These are phyloP conservation scores for Tranzscheliella williamsii DNA, from an alignment of 1,284 basidiomycete genomes.

Conservation along the genomic window DNA sequence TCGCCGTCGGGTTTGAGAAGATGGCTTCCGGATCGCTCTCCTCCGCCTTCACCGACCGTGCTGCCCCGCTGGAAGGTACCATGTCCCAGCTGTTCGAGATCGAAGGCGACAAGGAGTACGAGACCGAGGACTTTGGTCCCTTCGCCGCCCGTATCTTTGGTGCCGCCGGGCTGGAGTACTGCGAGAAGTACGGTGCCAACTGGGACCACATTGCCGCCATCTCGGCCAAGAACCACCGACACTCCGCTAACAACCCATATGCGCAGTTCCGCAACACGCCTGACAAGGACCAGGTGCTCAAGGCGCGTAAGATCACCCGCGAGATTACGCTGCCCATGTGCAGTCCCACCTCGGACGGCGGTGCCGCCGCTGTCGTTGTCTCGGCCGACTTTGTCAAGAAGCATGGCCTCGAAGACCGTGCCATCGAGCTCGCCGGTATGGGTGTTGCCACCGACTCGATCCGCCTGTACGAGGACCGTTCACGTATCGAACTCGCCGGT, in stretches of 20 bases:
- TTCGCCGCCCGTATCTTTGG: constrained; percentile 74
- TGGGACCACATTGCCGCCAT: constrained; percentile 76
- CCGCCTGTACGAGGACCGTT: constrained; percentile 50
- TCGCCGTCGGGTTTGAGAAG: constrained; percentile 84
- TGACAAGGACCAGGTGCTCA: constrained; percentile 32
- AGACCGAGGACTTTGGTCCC: constrained; percentile 70
- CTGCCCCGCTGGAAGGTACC: constrained; percentile 66
- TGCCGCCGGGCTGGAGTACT: constrained; percentile 78
- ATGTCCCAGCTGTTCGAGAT: constrained; percentile 66
- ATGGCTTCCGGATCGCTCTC: constrained; percentile 70
- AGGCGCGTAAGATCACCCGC: constrained; percentile 66
- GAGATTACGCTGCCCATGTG: constrained; percentile 84
- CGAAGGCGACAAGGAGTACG: constrained; percentile 67
- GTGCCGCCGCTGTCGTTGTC: constrained; percentile 67
- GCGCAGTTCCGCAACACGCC: constrained; percentile 70
- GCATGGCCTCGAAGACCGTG: constrained; percentile 79
- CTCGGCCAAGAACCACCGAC: constrained; percentile 77
- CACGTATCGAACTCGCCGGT: constrained; percentile 54
- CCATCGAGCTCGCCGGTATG: constrained; percentile 68
- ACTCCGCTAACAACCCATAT: constrained; percentile 80
- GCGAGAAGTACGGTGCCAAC: constrained; percentile 73
- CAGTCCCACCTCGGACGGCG: constrained; percentile 71
- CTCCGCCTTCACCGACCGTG: constrained; percentile 73
- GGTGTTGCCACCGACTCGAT: constrained; percentile 53
- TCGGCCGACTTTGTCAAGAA: constrained; percentile 79